Evolutionary conservation across 345 rosid genomes (phyloP).

Genomic region (Acer campestre): DNA sequence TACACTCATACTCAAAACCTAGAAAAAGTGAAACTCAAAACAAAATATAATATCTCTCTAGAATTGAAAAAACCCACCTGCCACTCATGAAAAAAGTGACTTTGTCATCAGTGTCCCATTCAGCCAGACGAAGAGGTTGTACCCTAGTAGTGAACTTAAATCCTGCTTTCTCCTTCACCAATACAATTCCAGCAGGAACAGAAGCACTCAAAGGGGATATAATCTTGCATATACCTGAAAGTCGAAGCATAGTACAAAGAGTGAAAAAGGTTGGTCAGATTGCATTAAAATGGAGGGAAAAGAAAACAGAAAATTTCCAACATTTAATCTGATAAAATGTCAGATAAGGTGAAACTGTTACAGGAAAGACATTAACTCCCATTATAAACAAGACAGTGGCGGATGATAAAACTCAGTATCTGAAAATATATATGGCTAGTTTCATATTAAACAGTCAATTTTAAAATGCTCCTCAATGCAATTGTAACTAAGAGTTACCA

Average conservation of each 20-base stretch:
- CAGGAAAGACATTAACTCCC: too few relatives aligned
- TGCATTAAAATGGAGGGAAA: background rate
- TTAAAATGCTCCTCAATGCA: background rate
- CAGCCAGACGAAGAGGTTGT: slow-evolving; percentile 98
- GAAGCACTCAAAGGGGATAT: slow-evolving; percentile 80
- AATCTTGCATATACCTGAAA: slow-evolving; percentile 92
- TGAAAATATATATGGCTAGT: too few relatives aligned
- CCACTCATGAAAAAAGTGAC: slow-evolving; percentile 99
- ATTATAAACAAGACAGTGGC: background rate
- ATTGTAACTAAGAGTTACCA: background rate
- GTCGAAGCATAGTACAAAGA: slow-evolving; percentile 4
- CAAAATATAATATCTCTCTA: slow-evolving; percentile 9
- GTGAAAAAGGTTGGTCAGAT: background rate
- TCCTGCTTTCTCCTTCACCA: slow-evolving; percentile 84
- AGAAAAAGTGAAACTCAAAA: slow-evolving; percentile 17
- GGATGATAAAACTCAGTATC: background rate
- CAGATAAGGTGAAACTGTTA: background rate
- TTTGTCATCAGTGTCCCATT: slow-evolving; percentile 91
- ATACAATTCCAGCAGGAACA: slow-evolving; percentile 92
- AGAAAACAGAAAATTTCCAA: background rate
- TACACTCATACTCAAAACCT: slow-evolving; percentile 32
- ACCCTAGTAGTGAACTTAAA: slow-evolving; percentile 98
- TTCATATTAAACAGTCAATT: background rate
- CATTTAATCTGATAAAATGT: background rate
- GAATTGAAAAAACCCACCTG: slow-evolving; percentile 52